Base-by-base conservation (phyloP, 202 grass and related monocot species). In the Elaeis oleifera region DNA sequence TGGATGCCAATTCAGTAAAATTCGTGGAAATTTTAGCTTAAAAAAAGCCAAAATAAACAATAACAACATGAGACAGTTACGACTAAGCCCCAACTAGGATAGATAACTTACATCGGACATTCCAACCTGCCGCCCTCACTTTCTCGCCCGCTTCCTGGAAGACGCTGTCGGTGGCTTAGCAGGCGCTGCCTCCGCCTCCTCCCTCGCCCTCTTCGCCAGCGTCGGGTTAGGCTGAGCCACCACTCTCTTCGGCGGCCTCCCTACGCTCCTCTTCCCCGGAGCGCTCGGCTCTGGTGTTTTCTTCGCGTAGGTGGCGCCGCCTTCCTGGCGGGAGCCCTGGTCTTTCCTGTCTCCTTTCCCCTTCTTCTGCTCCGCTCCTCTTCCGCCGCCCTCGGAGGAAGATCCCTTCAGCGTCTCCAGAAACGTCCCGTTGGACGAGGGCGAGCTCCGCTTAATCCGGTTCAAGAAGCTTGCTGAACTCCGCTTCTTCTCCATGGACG, bases 381-480 rank as follows among this genome's bases (percentile, higher is more conserved):
- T 44, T 44, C 50, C 52, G 64, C 44, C 1, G 64, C 75, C 0
- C 79, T 44, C 74, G 18, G 70, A 7, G 6, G 49, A 21, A 49
- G 58, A 31, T 16, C 14, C 26, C 18, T 31, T 62, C 54, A 74
- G 63, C 44, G 67, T 80, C 63, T 90, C 83, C 16, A 80, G 71
- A 51, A 84, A 62, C 0, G 59, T 18, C 1, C 67, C 81, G 26
- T 76, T 81, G 63, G 73, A 44, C 9, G 36, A 44, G 9, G 36
- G 36, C 9, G 36, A 50, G 15, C 50, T 70, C 23, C 86, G 80
- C 49, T 85, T 96, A 68, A 96, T 79, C 79, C 91, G 79, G 71
- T 85, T 88, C 15, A 91, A 71, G 51, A 91, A 89, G 54, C 87
- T 64, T 25, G 86, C 84, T 0, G 92, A 84, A 7, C 79, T 88